A percentile compares a stretch with the other conserved stretches of the same genome.
phyloP scores from a whole-genome alignment of 2,329 filamentous ascomycete genomes.

The Aureobasidium uvarum region DNA sequence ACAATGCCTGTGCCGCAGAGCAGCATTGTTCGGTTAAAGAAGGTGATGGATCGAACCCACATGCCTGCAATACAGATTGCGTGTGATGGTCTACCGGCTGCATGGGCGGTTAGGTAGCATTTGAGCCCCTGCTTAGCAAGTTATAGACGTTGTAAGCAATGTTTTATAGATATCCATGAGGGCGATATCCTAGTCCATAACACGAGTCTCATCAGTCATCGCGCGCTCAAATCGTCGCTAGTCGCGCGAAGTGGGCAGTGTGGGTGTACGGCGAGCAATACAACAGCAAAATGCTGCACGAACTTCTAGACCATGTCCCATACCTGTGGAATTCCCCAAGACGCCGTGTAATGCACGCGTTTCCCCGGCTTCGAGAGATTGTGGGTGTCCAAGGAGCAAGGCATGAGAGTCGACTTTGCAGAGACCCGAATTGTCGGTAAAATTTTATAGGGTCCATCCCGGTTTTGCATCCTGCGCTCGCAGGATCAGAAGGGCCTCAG shows the following conservation, averaged over 20 bases:
- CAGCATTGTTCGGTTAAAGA: not conserved
- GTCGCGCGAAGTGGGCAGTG: not conserved
- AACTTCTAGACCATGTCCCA: not conserved
- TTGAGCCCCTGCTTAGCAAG: conserved; percentile 2
- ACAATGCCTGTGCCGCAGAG: conserved; percentile 16
- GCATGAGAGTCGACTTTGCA: not conserved
- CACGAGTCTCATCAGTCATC: not conserved
- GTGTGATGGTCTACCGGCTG: conserved; percentile 7
- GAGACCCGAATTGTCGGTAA: not conserved
- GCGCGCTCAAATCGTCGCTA: not conserved
- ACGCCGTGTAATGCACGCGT: conserved; percentile 14
- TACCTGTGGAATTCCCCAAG: conserved; percentile 14
- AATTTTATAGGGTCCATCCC: not conserved
- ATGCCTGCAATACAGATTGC: conserved; percentile 8
- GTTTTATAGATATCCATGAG: not conserved
- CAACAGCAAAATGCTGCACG: conserved; percentile 2
- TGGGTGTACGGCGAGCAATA: conserved; percentile 2
- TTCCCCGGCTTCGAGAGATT: not conserved
- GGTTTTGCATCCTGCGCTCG: conserved; percentile 13
- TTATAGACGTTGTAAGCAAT: conserved; percentile 1
- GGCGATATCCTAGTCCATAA: not conserved
- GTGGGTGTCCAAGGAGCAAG: conserved; percentile 6
- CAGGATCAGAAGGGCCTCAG: conserved; percentile 7
- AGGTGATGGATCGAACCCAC: conserved; percentile 7
- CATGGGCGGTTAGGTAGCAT: conserved; percentile 12